Conservation (phyloP, 176 grass and related monocot species). For the Poa pratensis region DNA sequence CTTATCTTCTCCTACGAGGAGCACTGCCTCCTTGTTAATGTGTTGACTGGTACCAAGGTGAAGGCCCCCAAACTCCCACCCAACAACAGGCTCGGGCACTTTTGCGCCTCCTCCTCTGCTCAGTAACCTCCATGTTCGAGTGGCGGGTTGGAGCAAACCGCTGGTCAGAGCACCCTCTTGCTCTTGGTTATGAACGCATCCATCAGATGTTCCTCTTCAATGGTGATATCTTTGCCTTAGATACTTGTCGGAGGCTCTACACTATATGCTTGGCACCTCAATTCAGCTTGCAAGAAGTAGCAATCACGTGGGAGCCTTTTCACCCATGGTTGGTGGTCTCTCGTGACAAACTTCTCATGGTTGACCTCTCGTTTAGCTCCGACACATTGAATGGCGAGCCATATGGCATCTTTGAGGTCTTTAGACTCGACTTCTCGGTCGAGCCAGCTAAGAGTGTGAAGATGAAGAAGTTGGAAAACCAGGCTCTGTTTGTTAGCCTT, state of each 20-base stretch:
- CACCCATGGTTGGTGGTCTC: not conserved
- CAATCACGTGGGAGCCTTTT: not conserved
- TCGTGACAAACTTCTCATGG: not conserved
- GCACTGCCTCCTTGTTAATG: not conserved
- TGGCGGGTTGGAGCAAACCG: not conserved
- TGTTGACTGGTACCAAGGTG: not conserved
- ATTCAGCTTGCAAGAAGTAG: not conserved
- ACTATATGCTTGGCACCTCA: not conserved
- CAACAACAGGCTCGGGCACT: not conserved
- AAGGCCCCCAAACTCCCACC: not conserved
- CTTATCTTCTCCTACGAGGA: not conserved
- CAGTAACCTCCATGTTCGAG: not conserved
- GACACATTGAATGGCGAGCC: not conserved
- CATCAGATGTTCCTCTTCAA: not conserved
- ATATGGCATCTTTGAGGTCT: not conserved
- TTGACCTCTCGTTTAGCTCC: not conserved
- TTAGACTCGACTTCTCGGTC: not conserved
- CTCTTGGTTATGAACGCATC: not conserved
- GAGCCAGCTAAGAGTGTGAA: not conserved
- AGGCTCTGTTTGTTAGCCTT: not conserved
- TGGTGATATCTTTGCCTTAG: not conserved
- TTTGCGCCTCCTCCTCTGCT: not conserved
- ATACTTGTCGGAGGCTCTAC: not conserved
- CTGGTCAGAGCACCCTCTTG: not conserved
- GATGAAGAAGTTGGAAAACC: not conserved